Evolutionary conservation across 768 basidiomycete genomes (phyloP), one percentile per base, ranked within the genome.

Genomic region (Boletus rubescentipes): DNA sequence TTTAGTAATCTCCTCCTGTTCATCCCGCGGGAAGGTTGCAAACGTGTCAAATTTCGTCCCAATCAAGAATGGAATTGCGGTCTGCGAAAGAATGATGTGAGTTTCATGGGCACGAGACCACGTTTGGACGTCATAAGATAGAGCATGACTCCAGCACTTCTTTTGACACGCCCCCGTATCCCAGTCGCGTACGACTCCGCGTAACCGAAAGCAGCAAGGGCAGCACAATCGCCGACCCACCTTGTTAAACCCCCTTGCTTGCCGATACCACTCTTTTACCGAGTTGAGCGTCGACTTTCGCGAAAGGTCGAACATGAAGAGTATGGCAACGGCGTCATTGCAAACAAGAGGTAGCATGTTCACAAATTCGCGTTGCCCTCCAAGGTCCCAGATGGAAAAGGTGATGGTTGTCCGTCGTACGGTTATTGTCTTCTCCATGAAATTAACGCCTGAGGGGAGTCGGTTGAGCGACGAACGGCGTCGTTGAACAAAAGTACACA

Each of bases 371-470:
- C 96, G 82, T 71, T 99, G 96, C 44, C 93, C 94, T 60, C 94
- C 94, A 53, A 97, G 77, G 79, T 97, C 94, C 95, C 97, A 99
- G 73, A 98, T 97, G 60, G 95, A 98, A 77, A 99, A 98, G 3
- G 96, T 98, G 73, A 99, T 98, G 51, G 96, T 97, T 54, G 97
- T 98, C 72, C 95, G 88, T 62, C 97, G 87, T 62, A 99, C 96
- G 51, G 91, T 90, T 65, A 99, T 98, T 15, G 96, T 97, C 80
- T 99, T 99, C 79, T 99, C 96, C 97, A 98, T 98, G 74, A 98
- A 98, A 75, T 98, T 98, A 77, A 98, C 94, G 78, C 96, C 92
- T 81, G 60, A 15, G 1, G 15, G 12, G 32, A 45, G 43, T 7
- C 16, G 20, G 39, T 41, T 68, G 55, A 64, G 55, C 15, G 41